Evolutionary conservation across 139 green algal genomes (phyloP).

Genomic region (Chlorella sp.): DNA sequence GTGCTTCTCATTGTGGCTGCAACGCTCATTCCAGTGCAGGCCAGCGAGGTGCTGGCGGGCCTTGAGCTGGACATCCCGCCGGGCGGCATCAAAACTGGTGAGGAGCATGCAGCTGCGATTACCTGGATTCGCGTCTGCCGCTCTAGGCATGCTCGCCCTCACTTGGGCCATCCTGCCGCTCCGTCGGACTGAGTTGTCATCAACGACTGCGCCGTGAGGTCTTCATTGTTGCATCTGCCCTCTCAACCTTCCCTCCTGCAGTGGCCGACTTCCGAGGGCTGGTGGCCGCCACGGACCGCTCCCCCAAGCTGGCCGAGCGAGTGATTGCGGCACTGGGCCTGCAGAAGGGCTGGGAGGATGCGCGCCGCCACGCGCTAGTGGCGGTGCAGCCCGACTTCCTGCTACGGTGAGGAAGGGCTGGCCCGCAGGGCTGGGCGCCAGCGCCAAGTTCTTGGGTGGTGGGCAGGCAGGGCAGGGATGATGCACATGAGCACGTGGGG

Average conservation of each 20-base stretch:
- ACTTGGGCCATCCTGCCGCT: too few relatives aligned
- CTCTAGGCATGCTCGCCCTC: too few relatives aligned
- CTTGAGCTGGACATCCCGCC: neutral
- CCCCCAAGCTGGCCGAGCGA: conserved; percentile 2
- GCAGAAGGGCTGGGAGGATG: conserved; percentile 9
- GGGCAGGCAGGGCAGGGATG: too few relatives aligned
- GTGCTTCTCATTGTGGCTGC: too few relatives aligned
- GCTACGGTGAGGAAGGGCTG: neutral
- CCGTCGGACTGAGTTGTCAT: too few relatives aligned
- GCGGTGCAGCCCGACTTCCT: conserved; percentile 13
- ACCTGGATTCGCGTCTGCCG: too few relatives aligned
- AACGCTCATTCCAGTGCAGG: neutral
- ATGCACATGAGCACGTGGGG: too few relatives aligned
- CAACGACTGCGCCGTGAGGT: too few relatives aligned
- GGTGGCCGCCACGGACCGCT: neutral
- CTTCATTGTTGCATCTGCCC: neutral
- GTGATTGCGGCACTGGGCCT: conserved; percentile 5
- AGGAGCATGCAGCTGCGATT: neutral
- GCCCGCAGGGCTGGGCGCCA: too few relatives aligned
- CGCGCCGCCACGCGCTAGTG: neutral
- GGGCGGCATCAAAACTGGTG: neutral
- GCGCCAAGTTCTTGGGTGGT: too few relatives aligned
- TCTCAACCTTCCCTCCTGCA: neutral
- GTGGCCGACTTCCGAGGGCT: neutral
- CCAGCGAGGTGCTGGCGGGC: neutral